A percentile compares a stretch with the other conserved stretches of the same genome.
phyloP scores from a whole-genome alignment of 148 eudicot genomes.

The Fallopia convolvulus region DNA sequence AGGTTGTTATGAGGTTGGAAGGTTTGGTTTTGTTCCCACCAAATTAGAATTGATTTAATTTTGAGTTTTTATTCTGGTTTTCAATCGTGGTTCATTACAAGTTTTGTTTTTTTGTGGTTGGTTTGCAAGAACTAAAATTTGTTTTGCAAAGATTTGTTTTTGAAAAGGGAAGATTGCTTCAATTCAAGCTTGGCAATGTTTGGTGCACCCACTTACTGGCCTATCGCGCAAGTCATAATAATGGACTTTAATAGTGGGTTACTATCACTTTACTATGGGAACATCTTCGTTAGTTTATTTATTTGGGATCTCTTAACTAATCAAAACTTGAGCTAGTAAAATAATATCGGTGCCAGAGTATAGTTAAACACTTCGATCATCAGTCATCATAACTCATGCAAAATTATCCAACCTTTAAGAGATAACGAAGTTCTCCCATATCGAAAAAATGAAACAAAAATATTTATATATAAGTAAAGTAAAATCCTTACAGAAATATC shows the following conservation, averaged over 20 bases:
- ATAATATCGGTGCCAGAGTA: no score
- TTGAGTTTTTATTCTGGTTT: background rate
- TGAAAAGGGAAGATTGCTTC: background rate
- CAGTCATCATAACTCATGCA: no score
- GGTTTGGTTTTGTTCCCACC: conserved; percentile 6
- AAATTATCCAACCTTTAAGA: no score
- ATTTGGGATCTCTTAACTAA: no score
- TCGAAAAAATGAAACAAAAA: no score
- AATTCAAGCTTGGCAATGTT: background rate
- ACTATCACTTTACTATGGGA: no score
- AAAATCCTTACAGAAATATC: no score
- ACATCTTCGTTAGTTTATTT: no score
- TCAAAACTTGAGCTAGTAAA: no score
- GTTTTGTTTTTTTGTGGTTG: background rate
- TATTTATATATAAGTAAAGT: no score
- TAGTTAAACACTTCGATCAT: no score
- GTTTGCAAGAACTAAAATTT: background rate
- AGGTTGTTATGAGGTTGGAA: conserved; percentile 11
- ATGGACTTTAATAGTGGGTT: background rate
- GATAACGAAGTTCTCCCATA: no score
- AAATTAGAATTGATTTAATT: background rate
- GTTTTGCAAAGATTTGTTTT: background rate
- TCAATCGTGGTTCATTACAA: background rate
- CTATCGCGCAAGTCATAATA: background rate
- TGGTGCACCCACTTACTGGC: conserved; percentile 2